Evolutionary conservation across 2,329 filamentous ascomycete species (phyloP).

Genomic region (Moelleriella libera): DNA sequence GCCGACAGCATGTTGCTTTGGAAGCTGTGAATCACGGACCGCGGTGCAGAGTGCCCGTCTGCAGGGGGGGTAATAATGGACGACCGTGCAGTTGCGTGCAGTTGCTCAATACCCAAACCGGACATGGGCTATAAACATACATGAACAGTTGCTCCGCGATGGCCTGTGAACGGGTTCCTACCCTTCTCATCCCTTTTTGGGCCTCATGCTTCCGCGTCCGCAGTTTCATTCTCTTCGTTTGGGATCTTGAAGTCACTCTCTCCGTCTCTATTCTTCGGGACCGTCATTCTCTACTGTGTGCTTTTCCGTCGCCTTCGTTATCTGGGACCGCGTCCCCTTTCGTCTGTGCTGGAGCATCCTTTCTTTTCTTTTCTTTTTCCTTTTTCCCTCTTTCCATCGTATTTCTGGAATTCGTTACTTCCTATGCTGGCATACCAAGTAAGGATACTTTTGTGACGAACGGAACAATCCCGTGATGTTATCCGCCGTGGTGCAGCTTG

Average conservation of each 20-base stretch:
- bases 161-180: too few species aligned
- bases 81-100: not conserved
- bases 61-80: not conserved
- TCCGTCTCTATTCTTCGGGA: not conserved
- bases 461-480: slow-evolving; percentile 11
- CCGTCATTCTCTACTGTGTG: not conserved
- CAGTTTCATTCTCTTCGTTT: not conserved
- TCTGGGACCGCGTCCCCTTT: too few species aligned
- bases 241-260: not conserved
- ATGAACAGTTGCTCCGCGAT: too few species aligned
- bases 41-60: not conserved
- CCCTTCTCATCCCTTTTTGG: not conserved
- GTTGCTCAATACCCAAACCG: too few species aligned
- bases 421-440: slow-evolving; percentile 9
- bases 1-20: not conserved
- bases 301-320: too few species aligned
- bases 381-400: too few species aligned
- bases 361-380: too few species aligned
- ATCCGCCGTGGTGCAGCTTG: slow-evolving; percentile 14
- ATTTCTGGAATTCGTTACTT: slow-evolving; percentile 8
- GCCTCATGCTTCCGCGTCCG: not conserved
- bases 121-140: not conserved
- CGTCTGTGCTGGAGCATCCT: too few species aligned
- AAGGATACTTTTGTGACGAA: not conserved
- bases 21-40: not conserved